These are phyloP conservation scores for Ceriops tagal DNA, from an alignment of 345 rosid genomes.

Conservation along the genomic window DNA sequence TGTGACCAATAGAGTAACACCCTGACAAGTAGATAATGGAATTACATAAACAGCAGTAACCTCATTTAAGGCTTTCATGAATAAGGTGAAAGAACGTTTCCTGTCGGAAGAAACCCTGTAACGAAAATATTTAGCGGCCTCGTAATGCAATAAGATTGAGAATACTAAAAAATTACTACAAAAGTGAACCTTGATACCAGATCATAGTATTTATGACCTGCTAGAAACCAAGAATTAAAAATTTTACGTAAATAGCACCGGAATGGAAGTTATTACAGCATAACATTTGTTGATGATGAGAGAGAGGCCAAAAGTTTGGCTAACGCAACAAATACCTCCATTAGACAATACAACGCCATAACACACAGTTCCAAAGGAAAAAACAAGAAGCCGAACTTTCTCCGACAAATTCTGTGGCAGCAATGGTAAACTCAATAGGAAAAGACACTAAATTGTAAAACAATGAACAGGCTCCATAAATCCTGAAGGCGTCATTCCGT, in stretches of 20 bases:
- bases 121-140: slow-evolving; percentile 10
- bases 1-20: background rate
- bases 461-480: background rate
- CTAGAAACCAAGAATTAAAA: slow-evolving; percentile 42
- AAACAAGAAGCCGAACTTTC: background rate
- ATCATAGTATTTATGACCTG: slow-evolving; percentile 39
- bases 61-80: slow-evolving; percentile 71
- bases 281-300: too few relatives aligned
- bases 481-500: background rate
- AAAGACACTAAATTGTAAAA: too few relatives aligned
- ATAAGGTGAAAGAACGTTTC: slow-evolving; percentile 78
- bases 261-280: too few relatives aligned
- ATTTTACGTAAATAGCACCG: background rate
- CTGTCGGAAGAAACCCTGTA: slow-evolving; percentile 27
- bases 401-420: too few relatives aligned
- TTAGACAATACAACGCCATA: background rate
- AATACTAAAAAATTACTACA: background rate
- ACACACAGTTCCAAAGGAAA: background rate
- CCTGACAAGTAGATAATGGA: slow-evolving; percentile 1
- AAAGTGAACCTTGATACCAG: too few relatives aligned
- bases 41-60: slow-evolving; percentile 73
- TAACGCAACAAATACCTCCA: too few relatives aligned
- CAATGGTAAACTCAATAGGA: too few relatives aligned
- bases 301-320: too few relatives aligned
- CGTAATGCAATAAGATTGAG: background rate